Conservation (phyloP, 2,329 filamentous ascomycete genomes). For the Elsinoe necatrix region DNA sequence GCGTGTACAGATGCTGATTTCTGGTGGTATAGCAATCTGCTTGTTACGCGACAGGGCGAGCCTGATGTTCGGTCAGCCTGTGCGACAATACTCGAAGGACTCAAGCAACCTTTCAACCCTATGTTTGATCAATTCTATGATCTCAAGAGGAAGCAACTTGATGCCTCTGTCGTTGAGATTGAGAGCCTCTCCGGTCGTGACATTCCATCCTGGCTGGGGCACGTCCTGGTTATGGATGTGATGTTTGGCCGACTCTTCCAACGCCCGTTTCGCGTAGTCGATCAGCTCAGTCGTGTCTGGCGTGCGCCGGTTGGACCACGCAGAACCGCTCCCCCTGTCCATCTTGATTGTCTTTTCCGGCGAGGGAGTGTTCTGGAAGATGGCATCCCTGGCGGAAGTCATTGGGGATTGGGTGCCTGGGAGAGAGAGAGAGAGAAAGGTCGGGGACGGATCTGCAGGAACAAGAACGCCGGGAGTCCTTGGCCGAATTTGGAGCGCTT, state of each 20-base stretch:
- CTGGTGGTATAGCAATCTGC: constrained; percentile 57
- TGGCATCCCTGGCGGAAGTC: constrained; percentile 9
- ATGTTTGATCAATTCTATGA: constrained; percentile 65
- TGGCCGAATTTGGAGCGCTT: not conserved
- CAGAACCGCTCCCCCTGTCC: constrained; percentile 9
- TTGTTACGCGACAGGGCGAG: constrained; percentile 76
- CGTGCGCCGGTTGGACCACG: constrained; percentile 8
- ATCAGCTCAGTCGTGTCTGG: constrained; percentile 17
- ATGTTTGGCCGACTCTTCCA: constrained; percentile 19
- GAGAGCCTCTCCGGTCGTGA: constrained; percentile 60
- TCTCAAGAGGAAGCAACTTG: constrained; percentile 60
- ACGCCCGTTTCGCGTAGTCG: constrained; percentile 18
- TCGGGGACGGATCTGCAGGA: too few species aligned
- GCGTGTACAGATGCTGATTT: constrained; percentile 68
- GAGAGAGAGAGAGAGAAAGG: constrained; percentile 3
- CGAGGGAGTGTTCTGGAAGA: constrained; percentile 9
- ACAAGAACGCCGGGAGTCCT: too few species aligned
- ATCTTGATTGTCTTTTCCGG: constrained; percentile 4
- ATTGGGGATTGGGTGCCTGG: constrained; percentile 1
- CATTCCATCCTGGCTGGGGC: constrained; percentile 18
- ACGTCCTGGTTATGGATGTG: constrained; percentile 15
- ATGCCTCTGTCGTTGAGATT: constrained; percentile 71
- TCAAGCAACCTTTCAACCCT: constrained; percentile 57
- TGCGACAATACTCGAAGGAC: not conserved
- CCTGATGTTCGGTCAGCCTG: constrained; percentile 36